Evolutionary conservation across 2,329 filamentous ascomycete species (phyloP), one percentile per base, ranked within the genome.

Genomic region (Aciculosporium take): DNA sequence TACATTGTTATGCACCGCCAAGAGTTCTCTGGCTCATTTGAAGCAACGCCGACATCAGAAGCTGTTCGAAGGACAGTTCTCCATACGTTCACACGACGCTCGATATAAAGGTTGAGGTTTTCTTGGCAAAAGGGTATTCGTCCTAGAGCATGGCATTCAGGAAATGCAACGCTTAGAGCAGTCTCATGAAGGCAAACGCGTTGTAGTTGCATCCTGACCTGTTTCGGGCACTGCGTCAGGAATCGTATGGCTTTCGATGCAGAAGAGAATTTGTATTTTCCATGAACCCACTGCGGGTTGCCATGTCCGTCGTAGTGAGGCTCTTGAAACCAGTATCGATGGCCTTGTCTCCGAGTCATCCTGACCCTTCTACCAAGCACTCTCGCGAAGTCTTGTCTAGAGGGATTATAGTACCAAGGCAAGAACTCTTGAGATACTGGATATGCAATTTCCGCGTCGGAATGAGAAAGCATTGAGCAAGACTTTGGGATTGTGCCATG

Each of bases 191-290:
- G 18, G 8, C 32, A 34, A 18, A 23, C 21, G 32, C 18, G 32
- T 34, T 7, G 6, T 23, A 23, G 3, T 34, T 34, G 32, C 32
- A n/a, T 34, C 17, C 32, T 17, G 12, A 34, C 2, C n/a, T 21
- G 32, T 23, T 23, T 21, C 9, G 32, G 32, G 21, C 32, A 34
- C 7, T 34, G 32, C n/a, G 32, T 20, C 2, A 23, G 32, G 21
- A 10, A 34, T 34, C 18, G 32, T 34, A 34, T 34, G 7, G 32
- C 32, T 4, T 23, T 34, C 0, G 32, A 34, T 21, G 32, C 32
- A 34, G 32, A 15, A 34, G 31, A 34, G 1, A 34, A 34, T 10
- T 34, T 34, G 18, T 34, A 34, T 34, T 34, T 23, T 9, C 32
- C 32, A 17, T 34, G 32, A 9, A 18, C 21, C 10, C 5, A 34